These are phyloP conservation scores for Naganishia sp. DNA, from an alignment of 1,284 basidiomycete species.

Conservation along the genomic window DNA sequence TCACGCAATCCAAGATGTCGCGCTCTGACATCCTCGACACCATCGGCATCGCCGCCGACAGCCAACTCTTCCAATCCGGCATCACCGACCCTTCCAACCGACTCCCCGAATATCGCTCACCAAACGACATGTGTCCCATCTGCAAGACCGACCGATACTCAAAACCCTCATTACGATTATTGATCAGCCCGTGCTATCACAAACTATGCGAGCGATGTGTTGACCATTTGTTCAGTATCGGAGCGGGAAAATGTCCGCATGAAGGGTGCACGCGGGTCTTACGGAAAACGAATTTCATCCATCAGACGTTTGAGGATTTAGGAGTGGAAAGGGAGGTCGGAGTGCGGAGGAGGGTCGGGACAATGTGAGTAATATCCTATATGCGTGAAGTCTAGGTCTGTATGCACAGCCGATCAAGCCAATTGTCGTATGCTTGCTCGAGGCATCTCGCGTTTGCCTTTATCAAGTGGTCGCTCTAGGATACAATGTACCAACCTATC, in stretches of 20 bases:
- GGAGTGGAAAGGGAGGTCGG: slow-evolving; percentile 95
- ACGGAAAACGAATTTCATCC: slow-evolving; percentile 88
- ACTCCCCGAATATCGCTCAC: slow-evolving; percentile 13
- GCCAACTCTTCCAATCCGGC: slow-evolving; percentile 24
- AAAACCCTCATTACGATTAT: slow-evolving; percentile 87
- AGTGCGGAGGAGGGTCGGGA: slow-evolving; percentile 79
- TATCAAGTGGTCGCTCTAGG: background rate
- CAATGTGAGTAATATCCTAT: slow-evolving; percentile 62
- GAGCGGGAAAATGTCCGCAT: slow-evolving; percentile 93
- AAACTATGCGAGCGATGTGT: slow-evolving; percentile 99
- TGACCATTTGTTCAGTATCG: slow-evolving; percentile 91
- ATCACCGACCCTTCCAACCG: slow-evolving; percentile 20
- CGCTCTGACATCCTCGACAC: slow-evolving; percentile 12
- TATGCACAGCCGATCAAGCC: background rate
- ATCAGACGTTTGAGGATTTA: slow-evolving; percentile 96
- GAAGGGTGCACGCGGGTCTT: slow-evolving; percentile 73
- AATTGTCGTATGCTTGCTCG: background rate
- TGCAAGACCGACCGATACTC: slow-evolving; percentile 96
- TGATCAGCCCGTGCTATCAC: slow-evolving; percentile 97
- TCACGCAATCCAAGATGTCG: background rate
- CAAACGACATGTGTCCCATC: slow-evolving; percentile 89
- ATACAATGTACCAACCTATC: background rate
- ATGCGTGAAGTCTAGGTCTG: background rate
- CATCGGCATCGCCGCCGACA: slow-evolving; percentile 1
- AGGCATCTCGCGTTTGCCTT: background rate